phyloP scores from a whole-genome alignment of 2,329 filamentous ascomycete genomes.

The Didymella pinodella region DNA sequence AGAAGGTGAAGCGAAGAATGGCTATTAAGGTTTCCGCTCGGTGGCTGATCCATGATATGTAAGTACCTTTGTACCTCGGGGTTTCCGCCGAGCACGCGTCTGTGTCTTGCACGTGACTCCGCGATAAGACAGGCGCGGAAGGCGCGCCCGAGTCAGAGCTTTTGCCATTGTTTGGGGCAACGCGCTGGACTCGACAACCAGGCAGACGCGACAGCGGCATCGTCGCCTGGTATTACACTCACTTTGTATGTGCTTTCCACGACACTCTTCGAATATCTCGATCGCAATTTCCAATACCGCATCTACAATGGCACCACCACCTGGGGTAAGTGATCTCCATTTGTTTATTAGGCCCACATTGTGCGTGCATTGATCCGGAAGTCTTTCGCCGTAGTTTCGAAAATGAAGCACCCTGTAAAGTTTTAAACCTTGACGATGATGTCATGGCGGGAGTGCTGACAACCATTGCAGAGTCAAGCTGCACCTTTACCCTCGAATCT shows the following conservation, averaged over 20 bases:
- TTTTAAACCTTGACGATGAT: neutral
- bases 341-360: constrained; percentile 15
- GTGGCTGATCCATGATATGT: neutral
- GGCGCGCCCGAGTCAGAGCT: constrained; percentile 19
- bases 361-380: constrained; percentile 10
- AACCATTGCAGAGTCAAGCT: constrained; percentile 75
- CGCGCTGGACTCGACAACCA: constrained; percentile 9
- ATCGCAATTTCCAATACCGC: neutral
- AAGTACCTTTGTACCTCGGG: neutral
- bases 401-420: neutral
- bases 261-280: neutral
- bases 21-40: constrained; percentile 2
- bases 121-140: constrained; percentile 15
- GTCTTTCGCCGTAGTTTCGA: constrained; percentile 8
- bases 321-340: constrained; percentile 33
- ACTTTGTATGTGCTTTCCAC: neutral
- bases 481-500: constrained; percentile 85
- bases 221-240: constrained; percentile 4
- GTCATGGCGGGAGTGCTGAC: constrained; percentile 7
- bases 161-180: constrained; percentile 12
- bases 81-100: neutral
- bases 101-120: constrained; percentile 11
- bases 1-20: constrained; percentile 15
- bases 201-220: constrained; percentile 16
- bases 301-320: constrained; percentile 31